Evolutionary conservation across 345 rosid genomes (phyloP), one percentile per base, ranked within the genome.

Genomic region (Brassica rapa): DNA sequence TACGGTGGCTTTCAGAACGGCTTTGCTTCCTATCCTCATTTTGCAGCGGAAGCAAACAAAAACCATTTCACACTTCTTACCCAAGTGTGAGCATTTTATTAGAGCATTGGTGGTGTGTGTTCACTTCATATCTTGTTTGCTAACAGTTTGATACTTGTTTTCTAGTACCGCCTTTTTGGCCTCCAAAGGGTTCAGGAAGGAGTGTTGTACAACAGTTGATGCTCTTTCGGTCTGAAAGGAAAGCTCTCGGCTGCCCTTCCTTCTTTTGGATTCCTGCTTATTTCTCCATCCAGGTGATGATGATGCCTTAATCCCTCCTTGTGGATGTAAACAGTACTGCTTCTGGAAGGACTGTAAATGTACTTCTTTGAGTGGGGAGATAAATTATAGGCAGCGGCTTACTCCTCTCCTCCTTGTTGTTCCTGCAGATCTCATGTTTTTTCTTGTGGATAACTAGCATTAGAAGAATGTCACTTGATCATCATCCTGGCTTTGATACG

Each of bases 121-220:
- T 51, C 12, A 25, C 43, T 66, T 75, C 21, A 6, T 5, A 9
- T 6, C 2, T 7, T 35, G 8, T 41, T 46, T 53, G 27, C 71
- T 80, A 76, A 80, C 46, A 57, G 9, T 15, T 29, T 43, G 62
- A 24, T 80, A 24, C 67, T 68, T 64, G 76, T 71, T 77, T 81
- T 89, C 74, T 78, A 91, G 98, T 93, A 90, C 97, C 98, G 61
- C 85, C 91, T 66, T 90, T 92, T 25, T 85, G 92, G 71, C 98
- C 93, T 66, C 96, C 96, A 69, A 86, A 88, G 72, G 81, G 83
- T 75, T 95, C 97, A 73, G 94, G 93, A 86, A 90, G 84, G 91
- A 91, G 90, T 71, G 86, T 80, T 70, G 64, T 77, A 32, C 79
- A 91, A 30, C 98, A 95, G 16, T 23, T 89, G 24, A 73, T 74